Evolutionary conservation across 768 basidiomycete species (phyloP).

Genomic region (Lenzites betulinus): DNA sequence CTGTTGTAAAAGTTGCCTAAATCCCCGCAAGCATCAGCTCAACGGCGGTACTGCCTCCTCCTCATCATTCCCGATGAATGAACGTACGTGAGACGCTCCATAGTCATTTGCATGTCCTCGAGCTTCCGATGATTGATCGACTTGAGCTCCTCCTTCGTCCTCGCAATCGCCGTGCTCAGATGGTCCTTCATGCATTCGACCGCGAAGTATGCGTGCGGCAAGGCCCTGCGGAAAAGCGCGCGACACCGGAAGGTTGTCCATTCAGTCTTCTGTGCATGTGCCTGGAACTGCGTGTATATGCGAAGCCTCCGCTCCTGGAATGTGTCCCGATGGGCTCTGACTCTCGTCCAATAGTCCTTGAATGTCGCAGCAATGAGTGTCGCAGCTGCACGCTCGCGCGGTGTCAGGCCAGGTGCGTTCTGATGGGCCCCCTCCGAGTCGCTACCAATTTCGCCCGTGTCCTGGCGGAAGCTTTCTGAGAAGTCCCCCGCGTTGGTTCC

Average conservation of each 20-base stretch:
- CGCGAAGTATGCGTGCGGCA: neutral
- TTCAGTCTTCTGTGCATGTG: neutral
- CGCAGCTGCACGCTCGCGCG: neutral
- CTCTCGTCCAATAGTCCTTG: neutral
- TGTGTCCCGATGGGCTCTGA: neutral
- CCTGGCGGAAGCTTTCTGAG: too few species aligned
- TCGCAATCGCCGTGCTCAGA: neutral
- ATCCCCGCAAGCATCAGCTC: neutral
- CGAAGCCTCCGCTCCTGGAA: neutral
- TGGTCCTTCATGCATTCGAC: neutral
- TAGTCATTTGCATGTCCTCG: neutral
- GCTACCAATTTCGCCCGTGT: neutral
- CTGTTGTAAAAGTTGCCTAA: neutral
- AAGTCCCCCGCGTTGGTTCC: too few species aligned
- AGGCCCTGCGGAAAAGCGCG: neutral
- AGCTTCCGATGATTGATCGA: neutral
- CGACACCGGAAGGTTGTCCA: neutral
- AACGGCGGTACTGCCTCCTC: too few species aligned
- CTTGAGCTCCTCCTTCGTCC: neutral
- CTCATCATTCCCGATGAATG: neutral
- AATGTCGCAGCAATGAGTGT: neutral
- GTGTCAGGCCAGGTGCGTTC: neutral
- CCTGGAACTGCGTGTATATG: neutral
- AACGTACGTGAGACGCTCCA: neutral
- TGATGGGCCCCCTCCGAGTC: neutral